Percentiles rank a stretch among this genome's conserved stretches.
Evolutionary conservation across 1,284 basidiomycete species (phyloP).

Genomic region (Phellopilus nigrolimitatus): DNA sequence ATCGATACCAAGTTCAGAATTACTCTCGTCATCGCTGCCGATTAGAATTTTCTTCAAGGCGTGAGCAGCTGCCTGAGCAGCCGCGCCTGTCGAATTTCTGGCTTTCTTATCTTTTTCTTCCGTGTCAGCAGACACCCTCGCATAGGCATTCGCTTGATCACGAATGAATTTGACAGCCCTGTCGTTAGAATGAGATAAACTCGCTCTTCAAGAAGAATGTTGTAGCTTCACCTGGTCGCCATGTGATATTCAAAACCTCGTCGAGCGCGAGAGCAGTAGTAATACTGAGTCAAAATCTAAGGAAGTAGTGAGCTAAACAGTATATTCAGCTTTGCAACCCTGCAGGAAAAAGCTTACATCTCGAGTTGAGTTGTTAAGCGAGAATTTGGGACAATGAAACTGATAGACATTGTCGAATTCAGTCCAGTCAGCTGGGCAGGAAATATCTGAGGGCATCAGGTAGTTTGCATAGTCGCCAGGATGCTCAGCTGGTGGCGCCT

Average conservation of each 20-base stretch:
- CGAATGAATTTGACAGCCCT: constrained; percentile 83
- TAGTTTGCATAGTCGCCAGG: constrained; percentile 35
- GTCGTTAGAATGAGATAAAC: constrained; percentile 1
- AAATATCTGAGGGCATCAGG: constrained; percentile 60
- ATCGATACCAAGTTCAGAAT: constrained; percentile 15
- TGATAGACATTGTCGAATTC: constrained; percentile 91
- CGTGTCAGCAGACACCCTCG: constrained; percentile 28
- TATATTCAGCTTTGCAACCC: too few species aligned
- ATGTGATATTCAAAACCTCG: constrained; percentile 86
- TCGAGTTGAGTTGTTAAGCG: constrained; percentile 75
- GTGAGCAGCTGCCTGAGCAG: constrained; percentile 57
- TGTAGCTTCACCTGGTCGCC: constrained; percentile 64
- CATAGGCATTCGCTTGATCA: constrained; percentile 58
- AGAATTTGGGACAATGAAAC: constrained; percentile 83
- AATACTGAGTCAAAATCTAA: constrained; percentile 86
- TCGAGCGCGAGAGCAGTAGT: constrained; percentile 73
- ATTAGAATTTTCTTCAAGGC: constrained; percentile 58
- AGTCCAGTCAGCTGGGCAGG: constrained; percentile 68
- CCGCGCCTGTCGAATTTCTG: constrained; percentile 31
- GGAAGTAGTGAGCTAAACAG: background rate
- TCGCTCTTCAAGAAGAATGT: background rate
- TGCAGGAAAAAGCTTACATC: constrained; percentile 3
- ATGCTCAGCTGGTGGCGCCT: constrained; percentile 30
- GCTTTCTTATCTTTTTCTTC: constrained; percentile 33
- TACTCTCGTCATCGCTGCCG: constrained; percentile 45